These are phyloP conservation scores for Penicillium canariense DNA, from an alignment of 495 filamentous ascomycete species.

Conservation along the genomic window DNA sequence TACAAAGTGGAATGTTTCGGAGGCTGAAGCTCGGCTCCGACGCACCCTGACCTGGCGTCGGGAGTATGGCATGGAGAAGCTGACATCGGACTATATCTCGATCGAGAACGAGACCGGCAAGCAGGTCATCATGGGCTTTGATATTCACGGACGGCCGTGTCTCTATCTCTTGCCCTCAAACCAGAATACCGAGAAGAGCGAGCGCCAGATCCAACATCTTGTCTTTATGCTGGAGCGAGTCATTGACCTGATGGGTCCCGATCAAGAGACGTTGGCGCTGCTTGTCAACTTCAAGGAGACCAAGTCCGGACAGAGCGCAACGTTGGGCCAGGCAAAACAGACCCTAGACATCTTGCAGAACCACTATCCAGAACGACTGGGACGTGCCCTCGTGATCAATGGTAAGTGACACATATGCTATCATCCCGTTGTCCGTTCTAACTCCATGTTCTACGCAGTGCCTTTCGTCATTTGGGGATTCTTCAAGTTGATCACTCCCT, in stretches of 20 bases:
- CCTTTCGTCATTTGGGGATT: slow-evolving; percentile 86
- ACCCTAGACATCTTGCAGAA: slow-evolving; percentile 85
- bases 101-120: slow-evolving; percentile 96
- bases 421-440: neutral
- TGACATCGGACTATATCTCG: slow-evolving; percentile 80
- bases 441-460: slow-evolving; percentile 46
- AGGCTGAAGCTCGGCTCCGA: slow-evolving; percentile 74
- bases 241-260: slow-evolving; percentile 81
- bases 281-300: slow-evolving; percentile 86
- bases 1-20: slow-evolving; percentile 79
- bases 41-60: slow-evolving; percentile 82
- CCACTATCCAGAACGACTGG: slow-evolving; percentile 93
- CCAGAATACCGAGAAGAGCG: slow-evolving; percentile 86
- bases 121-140: slow-evolving; percentile 83
- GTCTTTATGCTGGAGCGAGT: slow-evolving; percentile 93
- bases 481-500: slow-evolving; percentile 92
- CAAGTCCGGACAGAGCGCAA: slow-evolving; percentile 71
- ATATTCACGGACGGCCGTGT: slow-evolving; percentile 78
- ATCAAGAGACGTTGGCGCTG: slow-evolving; percentile 80
- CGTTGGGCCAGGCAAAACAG: slow-evolving; percentile 71
- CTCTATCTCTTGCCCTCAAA: slow-evolving; percentile 83
- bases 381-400: slow-evolving; percentile 82
- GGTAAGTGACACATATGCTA: slow-evolving; percentile 46
- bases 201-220: slow-evolving; percentile 90
- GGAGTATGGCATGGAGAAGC: slow-evolving; percentile 73